These are phyloP conservation scores for Teunomyces tritomae DNA, from an alignment of 805 yeast species.

Conservation along the genomic window DNA sequence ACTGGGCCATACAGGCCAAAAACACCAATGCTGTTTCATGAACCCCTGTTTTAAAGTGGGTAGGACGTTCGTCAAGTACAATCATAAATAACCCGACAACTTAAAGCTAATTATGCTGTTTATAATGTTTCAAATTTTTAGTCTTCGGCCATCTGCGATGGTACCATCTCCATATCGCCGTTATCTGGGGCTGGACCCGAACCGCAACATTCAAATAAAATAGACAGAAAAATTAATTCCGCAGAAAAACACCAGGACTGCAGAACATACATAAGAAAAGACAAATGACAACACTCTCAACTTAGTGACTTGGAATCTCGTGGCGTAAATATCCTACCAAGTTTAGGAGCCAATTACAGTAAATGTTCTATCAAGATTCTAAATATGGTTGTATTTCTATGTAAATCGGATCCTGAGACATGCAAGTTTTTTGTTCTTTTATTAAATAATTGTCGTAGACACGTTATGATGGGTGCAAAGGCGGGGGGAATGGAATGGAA, in stretches of 20 bases:
- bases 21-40: conserved; percentile 26
- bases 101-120: background rate
- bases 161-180: background rate
- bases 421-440: too few species aligned
- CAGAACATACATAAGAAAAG: background rate
- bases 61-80: conserved; percentile 10
- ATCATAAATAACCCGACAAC: background rate
- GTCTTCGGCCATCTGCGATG: background rate
- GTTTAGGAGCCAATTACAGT: too few species aligned
- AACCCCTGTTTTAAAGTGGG: conserved; percentile 15
- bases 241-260: background rate
- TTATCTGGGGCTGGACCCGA: background rate
- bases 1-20: conserved; percentile 31
- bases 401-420: too few species aligned
- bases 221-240: background rate
- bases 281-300: too few species aligned
- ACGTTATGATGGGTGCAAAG: background rate
- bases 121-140: background rate
- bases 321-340: too few species aligned
- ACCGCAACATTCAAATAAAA: background rate
- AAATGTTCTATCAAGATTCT: too few species aligned
- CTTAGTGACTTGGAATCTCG: too few species aligned
- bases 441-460: background rate
- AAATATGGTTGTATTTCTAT: too few species aligned
- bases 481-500: too few species aligned